A percentile compares a stretch with the other conserved stretches of the same genome.
Evolutionary conservation across 192 early-diverging fungal species (phyloP).

Genomic region (Coemansia sp.): DNA sequence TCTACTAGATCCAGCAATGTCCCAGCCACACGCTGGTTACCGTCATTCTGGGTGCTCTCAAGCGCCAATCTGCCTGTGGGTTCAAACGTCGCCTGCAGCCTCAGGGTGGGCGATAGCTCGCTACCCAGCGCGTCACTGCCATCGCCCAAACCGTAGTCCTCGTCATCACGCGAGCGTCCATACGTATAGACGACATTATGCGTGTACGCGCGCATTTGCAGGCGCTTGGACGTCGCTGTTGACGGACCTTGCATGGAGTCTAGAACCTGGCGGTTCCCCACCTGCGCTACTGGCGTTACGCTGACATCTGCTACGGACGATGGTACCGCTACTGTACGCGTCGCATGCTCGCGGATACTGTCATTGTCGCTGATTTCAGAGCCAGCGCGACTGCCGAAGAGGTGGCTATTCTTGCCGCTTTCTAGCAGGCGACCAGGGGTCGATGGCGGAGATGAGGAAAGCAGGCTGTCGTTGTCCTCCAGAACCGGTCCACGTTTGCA

Average conservation of each 20-base stretch:
- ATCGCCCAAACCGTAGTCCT: slow-evolving; percentile 13
- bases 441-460: slow-evolving; percentile 48
- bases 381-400: slow-evolving; percentile 17
- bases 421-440: slow-evolving; percentile 26
- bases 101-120: slow-evolving; percentile 19
- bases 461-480: slow-evolving; percentile 10
- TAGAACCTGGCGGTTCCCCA: slow-evolving; percentile 9
- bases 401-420: slow-evolving; percentile 19
- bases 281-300: slow-evolving; percentile 25
- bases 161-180: slow-evolving; percentile 38
- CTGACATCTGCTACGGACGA: slow-evolving; percentile 1
- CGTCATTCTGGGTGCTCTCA: not conserved
- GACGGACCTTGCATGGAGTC: slow-evolving; percentile 34
- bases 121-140: slow-evolving; percentile 10
- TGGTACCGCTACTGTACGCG: not conserved
- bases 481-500: not conserved
- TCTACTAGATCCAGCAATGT: slow-evolving; percentile 6
- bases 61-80: slow-evolving; percentile 12
- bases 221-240: slow-evolving; percentile 35
- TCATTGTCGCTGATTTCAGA: slow-evolving; percentile 25
- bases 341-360: not conserved
- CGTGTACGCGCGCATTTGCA: slow-evolving; percentile 34
- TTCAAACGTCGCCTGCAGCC: slow-evolving; percentile 7
- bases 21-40: not conserved
- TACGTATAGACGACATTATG: slow-evolving; percentile 52